phyloP scores from a whole-genome alignment of 2,329 filamentous ascomycete genomes.

The Fusarium temperatum region DNA sequence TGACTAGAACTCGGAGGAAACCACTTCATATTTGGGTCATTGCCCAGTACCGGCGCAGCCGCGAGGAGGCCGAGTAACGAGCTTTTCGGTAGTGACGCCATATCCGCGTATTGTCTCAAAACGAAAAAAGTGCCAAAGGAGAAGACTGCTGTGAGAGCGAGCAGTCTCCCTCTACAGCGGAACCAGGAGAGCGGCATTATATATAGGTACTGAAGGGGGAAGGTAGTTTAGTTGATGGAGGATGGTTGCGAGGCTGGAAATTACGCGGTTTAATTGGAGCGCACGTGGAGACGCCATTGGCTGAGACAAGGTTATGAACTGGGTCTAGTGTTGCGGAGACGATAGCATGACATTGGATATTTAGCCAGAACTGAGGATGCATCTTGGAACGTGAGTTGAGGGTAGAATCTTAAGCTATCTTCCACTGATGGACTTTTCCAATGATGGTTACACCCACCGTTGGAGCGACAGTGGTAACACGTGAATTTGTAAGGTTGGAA shows the following conservation, averaged over 20 bases:
- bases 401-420: too few species aligned
- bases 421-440: background rate
- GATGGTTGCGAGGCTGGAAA: slow-evolving; percentile 2
- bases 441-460: background rate
- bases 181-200: slow-evolving; percentile 25
- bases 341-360: background rate
- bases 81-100: slow-evolving; percentile 16
- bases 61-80: slow-evolving; percentile 28
- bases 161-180: background rate
- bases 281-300: slow-evolving; percentile 32
- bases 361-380: background rate
- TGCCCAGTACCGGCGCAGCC: slow-evolving; percentile 7
- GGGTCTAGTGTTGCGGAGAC: background rate
- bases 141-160: slow-evolving; percentile 9
- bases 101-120: slow-evolving; percentile 19
- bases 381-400: background rate
- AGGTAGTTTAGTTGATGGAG: background rate
- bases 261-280: slow-evolving; percentile 23
- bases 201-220: background rate
- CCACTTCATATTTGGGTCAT: slow-evolving; percentile 60
- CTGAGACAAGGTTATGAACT: background rate
- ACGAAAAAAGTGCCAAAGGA: background rate
- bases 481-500: rapidly evolving
- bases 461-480: background rate
- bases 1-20: slow-evolving; percentile 62